Percentiles rank a stretch among this genome's conserved stretches.
phyloP scores from a whole-genome alignment of 371 early-diverging fungal genomes.

The Rozella allomycis region DNA sequence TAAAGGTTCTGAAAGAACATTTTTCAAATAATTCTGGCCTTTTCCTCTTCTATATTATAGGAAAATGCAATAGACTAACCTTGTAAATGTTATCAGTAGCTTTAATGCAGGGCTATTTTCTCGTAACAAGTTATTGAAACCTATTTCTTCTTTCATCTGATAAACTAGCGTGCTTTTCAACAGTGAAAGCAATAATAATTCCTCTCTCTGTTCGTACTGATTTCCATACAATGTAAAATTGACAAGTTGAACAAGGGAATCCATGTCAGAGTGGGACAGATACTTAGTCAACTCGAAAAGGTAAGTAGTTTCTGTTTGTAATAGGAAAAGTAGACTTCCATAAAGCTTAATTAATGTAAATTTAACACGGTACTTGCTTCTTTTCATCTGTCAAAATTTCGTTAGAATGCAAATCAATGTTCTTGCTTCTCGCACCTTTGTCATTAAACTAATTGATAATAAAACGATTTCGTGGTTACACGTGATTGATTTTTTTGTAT shows the following conservation, averaged over 20 bases:
- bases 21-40: constrained; percentile 76
- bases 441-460: background rate
- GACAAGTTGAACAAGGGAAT: constrained; percentile 73
- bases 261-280: constrained; percentile 69
- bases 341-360: constrained; percentile 17
- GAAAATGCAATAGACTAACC: no score
- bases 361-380: constrained; percentile 43
- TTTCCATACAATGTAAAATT: constrained; percentile 91
- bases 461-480: constrained; percentile 7
- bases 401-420: constrained; percentile 41
- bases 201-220: constrained; percentile 86
- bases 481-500: constrained; percentile 54
- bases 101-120: constrained; percentile 87
- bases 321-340: constrained; percentile 76
- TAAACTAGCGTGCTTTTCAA: constrained; percentile 75
- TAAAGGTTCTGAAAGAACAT: constrained; percentile 57
- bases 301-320: constrained; percentile 77
- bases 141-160: constrained; percentile 67
- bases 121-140: constrained; percentile 63
- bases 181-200: constrained; percentile 78
- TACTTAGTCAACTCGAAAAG: constrained; percentile 62
- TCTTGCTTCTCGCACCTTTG: constrained; percentile 21
- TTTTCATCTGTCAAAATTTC: constrained; percentile 56
- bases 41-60: constrained; percentile 72
- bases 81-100: constrained; percentile 92